These are phyloP conservation scores for Suillus subalutaceus DNA, from an alignment of 768 basidiomycete species.

Conservation along the genomic window DNA sequence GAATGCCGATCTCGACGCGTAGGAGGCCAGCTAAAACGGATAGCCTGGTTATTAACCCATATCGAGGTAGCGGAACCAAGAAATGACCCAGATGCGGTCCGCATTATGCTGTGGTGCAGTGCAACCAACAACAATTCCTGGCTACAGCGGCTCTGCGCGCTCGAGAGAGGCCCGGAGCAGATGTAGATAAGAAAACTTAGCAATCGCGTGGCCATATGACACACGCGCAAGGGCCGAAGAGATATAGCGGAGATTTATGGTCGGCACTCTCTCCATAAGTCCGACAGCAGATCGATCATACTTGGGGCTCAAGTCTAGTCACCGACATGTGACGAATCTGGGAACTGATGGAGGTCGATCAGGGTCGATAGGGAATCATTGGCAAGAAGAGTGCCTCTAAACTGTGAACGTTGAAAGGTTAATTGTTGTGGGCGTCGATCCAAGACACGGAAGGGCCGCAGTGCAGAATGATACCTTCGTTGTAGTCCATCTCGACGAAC, in stretches of 20 bases:
- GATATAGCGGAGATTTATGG: slow-evolving; percentile 10
- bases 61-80: not conserved
- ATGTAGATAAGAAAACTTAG: not conserved
- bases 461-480: not conserved
- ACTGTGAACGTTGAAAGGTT: slow-evolving; percentile 9
- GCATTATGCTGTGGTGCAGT: not conserved
- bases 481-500: not conserved
- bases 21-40: not conserved
- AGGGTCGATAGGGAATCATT: slow-evolving; percentile 10
- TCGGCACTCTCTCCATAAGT: slow-evolving; percentile 4
- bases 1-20: not conserved
- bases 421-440: slow-evolving; percentile 3
- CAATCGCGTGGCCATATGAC: slow-evolving; percentile 2
- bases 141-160: not conserved
- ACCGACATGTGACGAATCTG: slow-evolving; percentile 9
- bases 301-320: slow-evolving; percentile 8
- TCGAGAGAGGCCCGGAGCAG: not conserved
- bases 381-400: slow-evolving; percentile 7
- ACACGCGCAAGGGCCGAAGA: not conserved
- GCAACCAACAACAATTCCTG: not conserved
- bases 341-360: slow-evolving; percentile 8
- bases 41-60: not conserved
- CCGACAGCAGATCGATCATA: slow-evolving; percentile 9
- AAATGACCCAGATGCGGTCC: not conserved
- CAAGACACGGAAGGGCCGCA: slow-evolving; percentile 2